Conservation (phyloP, 2,329 filamentous ascomycete species). For the Epichloe gansuensis region DNA sequence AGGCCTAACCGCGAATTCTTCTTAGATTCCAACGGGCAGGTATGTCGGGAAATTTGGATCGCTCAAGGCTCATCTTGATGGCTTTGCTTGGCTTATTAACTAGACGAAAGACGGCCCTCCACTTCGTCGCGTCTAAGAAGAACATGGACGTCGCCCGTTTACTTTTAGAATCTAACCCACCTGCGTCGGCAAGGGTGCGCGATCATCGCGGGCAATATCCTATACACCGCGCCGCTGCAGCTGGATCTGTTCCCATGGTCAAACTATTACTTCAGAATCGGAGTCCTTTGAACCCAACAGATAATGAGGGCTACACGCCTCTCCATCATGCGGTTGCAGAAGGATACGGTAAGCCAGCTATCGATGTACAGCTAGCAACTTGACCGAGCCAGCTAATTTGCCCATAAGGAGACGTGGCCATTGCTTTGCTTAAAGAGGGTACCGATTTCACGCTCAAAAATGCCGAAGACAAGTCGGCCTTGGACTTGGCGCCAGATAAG, state of each 20-base stretch:
- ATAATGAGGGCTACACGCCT: slow-evolving; percentile 72
- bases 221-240: slow-evolving; percentile 80
- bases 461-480: slow-evolving; percentile 52
- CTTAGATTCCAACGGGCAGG: slow-evolving; percentile 45
- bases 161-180: slow-evolving; percentile 56
- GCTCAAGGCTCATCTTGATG: background rate
- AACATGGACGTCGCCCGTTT: slow-evolving; percentile 70
- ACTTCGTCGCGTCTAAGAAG: slow-evolving; percentile 83
- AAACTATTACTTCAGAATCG: slow-evolving; percentile 62
- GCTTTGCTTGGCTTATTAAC: background rate
- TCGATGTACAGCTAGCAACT: too few species aligned
- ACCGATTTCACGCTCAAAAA: slow-evolving; percentile 73
- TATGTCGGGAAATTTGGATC: slow-evolving; percentile 13
- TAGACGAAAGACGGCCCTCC: slow-evolving; percentile 59
- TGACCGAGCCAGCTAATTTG: too few species aligned
- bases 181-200: slow-evolving; percentile 64
- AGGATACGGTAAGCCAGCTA: slow-evolving; percentile 40
- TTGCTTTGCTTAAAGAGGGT: slow-evolving; percentile 71
- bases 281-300: slow-evolving; percentile 74
- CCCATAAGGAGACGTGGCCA: slow-evolving; percentile 57
- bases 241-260: slow-evolving; percentile 79
- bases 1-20: background rate
- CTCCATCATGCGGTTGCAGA: slow-evolving; percentile 80
- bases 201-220: slow-evolving; percentile 84
- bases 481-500: slow-evolving; percentile 75